These are phyloP conservation scores for Mycena polygramma DNA, from an alignment of 768 basidiomycete species.

Conservation along the genomic window DNA sequence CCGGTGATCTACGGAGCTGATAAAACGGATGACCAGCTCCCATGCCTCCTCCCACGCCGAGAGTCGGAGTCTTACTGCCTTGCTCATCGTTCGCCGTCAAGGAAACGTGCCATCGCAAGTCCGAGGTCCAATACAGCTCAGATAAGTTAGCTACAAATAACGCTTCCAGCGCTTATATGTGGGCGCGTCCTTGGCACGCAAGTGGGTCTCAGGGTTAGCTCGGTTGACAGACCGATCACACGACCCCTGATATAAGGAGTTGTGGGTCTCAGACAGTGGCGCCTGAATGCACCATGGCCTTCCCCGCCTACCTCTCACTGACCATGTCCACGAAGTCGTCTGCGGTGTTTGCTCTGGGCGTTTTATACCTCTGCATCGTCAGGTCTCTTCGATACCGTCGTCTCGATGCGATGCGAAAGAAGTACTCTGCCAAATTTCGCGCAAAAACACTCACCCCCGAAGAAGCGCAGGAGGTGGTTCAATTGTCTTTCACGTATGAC, in stretches of 20 bases:
- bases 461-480: slow-evolving; percentile 60
- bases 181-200: too few relatives aligned
- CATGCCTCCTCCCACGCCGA: too few relatives aligned
- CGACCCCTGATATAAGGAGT: background rate
- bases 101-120: too few relatives aligned
- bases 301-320: background rate
- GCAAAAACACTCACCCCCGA: slow-evolving; percentile 53
- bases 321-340: slow-evolving; percentile 12
- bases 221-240: too few relatives aligned
- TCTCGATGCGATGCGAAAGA: slow-evolving; percentile 56
- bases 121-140: too few relatives aligned
- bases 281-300: background rate
- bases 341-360: slow-evolving; percentile 4
- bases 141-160: too few relatives aligned
- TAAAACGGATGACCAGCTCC: too few relatives aligned
- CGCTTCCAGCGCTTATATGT: too few relatives aligned
- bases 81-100: too few relatives aligned
- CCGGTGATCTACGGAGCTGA: too few relatives aligned
- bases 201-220: too few relatives aligned
- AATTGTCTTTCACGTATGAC: slow-evolving; percentile 52
- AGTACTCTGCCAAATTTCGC: slow-evolving; percentile 53
- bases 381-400: slow-evolving; percentile 56
- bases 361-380: slow-evolving; percentile 46
- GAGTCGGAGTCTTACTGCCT: too few relatives aligned
- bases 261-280: background rate